Evolutionary conservation across 805 yeast genomes (phyloP), one percentile per base, ranked within the genome.

Genomic region (Wickerhamiella qilinensis): DNA sequence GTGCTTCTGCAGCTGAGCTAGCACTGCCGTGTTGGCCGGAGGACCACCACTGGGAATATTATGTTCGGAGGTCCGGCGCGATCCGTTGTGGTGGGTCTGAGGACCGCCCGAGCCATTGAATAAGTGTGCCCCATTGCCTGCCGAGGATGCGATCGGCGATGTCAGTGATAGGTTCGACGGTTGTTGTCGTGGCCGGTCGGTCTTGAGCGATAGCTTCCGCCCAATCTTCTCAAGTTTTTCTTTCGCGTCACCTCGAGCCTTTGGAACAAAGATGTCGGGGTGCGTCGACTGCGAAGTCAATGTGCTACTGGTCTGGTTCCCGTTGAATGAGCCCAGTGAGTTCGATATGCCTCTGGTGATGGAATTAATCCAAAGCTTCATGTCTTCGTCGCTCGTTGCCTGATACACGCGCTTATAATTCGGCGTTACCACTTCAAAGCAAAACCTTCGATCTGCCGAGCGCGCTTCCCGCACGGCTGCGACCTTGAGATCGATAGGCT

Each of bases 391-490:
- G 37, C 71, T 68, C 2, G 75, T 67, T 0, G 88, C 82, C 55
- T 85, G 94, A 50, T 78, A 81, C 2, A 73, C 68, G 43, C 82
- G 78, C 46, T 74, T 77, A 20, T 79, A 80, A 15, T 63, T 56
- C 1, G 85, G 77, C 0, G 91, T 80, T 34, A 77, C 67, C 6
- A 84, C 71, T 51, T 84, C 86, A 53, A 84, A 78, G 48, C 93
- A 80, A 53, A 60, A 69, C 29, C 69, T 49, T 15, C 71, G 52
- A 29, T 64, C 69, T 1, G 55, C 48, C 16, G 48, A 44, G 38
- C 60, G 39, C 20, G 65, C 55, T 49, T 60, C 60, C 63, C 81
- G 45, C 65, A 60, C 75, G 37, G 71, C 70, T 3, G 88, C 74
- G 43, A 79, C 65, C 1, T 83, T 75, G 30, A 84, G 55, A 43